Evolutionary conservation across 805 yeast species (phyloP).

Genomic region (Ogataea philodendri): DNA sequence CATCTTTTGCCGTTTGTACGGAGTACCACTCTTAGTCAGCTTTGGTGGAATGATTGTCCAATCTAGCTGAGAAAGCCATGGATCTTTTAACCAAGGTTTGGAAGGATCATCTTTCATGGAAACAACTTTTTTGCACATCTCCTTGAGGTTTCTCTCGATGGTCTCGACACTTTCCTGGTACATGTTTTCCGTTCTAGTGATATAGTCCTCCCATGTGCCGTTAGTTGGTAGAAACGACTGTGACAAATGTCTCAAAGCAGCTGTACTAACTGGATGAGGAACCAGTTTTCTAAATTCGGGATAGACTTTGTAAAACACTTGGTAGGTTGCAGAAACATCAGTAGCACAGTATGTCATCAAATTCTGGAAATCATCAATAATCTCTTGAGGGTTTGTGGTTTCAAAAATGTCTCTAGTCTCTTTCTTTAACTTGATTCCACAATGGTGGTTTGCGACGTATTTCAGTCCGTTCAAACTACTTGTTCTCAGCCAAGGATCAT

Average conservation of each 20-base stretch:
- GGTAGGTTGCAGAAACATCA: constrained; percentile 76
- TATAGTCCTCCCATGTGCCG: constrained; percentile 66
- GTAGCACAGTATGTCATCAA: constrained; percentile 79
- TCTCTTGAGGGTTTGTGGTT: constrained; percentile 48
- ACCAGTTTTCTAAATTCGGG: constrained; percentile 66
- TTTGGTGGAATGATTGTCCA: constrained; percentile 71
- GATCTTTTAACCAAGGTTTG: constrained; percentile 54
- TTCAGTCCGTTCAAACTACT: constrained; percentile 78
- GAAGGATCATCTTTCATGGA: constrained; percentile 42
- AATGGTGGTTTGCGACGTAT: constrained; percentile 77
- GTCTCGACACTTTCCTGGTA: constrained; percentile 57
- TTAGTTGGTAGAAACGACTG: constrained; percentile 78
- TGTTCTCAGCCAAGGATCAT: constrained; percentile 82
- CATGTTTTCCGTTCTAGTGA: constrained; percentile 62
- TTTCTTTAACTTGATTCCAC: constrained; percentile 67
- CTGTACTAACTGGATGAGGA: constrained; percentile 94
- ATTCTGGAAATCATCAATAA: constrained; percentile 54
- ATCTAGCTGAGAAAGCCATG: constrained; percentile 88
- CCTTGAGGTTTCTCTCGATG: constrained; percentile 57
- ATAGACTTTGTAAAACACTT: constrained; percentile 62
- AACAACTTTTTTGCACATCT: constrained; percentile 60
- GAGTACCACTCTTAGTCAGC: constrained; percentile 65
- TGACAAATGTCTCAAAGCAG: constrained; percentile 75
- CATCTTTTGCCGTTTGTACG: constrained; percentile 68
- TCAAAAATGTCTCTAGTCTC: constrained; percentile 62